Evolutionary conservation across 1,139 yeast species (phyloP).

Genomic region (Williopsis jadinii): DNA sequence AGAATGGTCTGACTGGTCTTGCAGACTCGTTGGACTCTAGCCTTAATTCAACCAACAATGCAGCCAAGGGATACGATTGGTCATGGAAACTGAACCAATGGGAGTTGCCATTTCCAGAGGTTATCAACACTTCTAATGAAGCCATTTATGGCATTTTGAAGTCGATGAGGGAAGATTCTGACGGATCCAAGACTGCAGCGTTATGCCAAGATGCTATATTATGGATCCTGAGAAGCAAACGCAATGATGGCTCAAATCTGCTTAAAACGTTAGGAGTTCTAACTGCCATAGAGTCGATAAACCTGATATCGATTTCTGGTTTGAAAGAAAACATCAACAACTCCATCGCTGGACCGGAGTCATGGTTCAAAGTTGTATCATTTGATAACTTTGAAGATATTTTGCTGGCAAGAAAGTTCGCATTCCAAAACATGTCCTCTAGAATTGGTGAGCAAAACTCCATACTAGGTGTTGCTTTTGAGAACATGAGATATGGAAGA

Average conservation of each 20-base stretch:
- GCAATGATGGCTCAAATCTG: background rate
- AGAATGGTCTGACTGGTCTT: slow-evolving; percentile 43
- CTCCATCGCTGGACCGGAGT: slow-evolving; percentile 8
- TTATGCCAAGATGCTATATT: background rate
- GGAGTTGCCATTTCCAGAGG: slow-evolving; percentile 48
- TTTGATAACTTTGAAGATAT: slow-evolving; percentile 35
- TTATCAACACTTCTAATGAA: slow-evolving; percentile 32
- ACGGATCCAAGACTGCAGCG: background rate
- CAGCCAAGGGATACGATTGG: slow-evolving; percentile 33
- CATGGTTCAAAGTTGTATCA: slow-evolving; percentile 35
- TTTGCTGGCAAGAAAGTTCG: slow-evolving; percentile 32
- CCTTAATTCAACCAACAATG: slow-evolving; percentile 13
- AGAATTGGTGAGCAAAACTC: slow-evolving; percentile 15
- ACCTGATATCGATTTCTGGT: background rate
- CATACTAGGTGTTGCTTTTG: slow-evolving; percentile 30
- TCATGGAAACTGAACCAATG: slow-evolving; percentile 70
- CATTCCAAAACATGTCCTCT: slow-evolving; percentile 8
- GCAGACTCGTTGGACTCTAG: slow-evolving; percentile 31
- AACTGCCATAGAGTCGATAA: background rate
- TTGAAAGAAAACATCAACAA: slow-evolving; percentile 8
- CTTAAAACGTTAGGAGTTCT: background rate
- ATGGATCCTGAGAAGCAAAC: background rate
- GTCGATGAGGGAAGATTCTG: slow-evolving; percentile 12
- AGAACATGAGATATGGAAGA: slow-evolving; percentile 35
- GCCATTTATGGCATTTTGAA: slow-evolving; percentile 43